A percentile compares a stretch with the other conserved stretches of the same genome.
Evolutionary conservation across 2,329 filamentous ascomycete species (phyloP).

Genomic region (Cercospora beticola): DNA sequence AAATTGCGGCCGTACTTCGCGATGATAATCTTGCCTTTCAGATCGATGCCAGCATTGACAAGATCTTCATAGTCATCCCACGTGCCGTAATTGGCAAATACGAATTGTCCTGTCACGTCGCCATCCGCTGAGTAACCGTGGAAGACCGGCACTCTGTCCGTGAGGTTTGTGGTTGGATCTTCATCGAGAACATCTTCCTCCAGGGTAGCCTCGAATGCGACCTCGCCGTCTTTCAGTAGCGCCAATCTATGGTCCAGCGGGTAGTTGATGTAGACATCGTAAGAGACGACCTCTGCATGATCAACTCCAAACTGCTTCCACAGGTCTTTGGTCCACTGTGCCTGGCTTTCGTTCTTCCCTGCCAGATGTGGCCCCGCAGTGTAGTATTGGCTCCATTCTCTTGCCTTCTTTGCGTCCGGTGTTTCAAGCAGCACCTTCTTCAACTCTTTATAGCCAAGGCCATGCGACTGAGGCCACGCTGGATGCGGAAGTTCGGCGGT

Average conservation of each 20-base stretch:
- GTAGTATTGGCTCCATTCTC: constrained; percentile 53
- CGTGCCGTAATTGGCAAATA: constrained; percentile 90
- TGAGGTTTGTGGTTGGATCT: constrained; percentile 72
- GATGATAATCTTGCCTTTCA: constrained; percentile 83
- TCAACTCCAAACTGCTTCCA: constrained; percentile 52
- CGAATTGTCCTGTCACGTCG: constrained; percentile 83
- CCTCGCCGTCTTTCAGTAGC: constrained; percentile 41
- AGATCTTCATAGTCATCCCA: constrained; percentile 84
- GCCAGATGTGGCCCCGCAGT: constrained; percentile 53
- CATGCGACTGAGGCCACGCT: constrained; percentile 46
- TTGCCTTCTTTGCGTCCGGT: constrained; percentile 53
- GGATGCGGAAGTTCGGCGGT: constrained; percentile 35
- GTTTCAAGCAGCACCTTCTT: constrained; percentile 55
- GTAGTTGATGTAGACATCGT: constrained; percentile 55
- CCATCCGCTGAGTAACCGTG: constrained; percentile 92
- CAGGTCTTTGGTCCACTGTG: constrained; percentile 51
- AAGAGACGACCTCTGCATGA: constrained; percentile 48
- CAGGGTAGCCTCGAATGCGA: constrained; percentile 59
- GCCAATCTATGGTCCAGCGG: constrained; percentile 50
- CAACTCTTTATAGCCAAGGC: constrained; percentile 56
- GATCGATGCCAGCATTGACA: constrained; percentile 67
- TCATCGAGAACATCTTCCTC: constrained; percentile 82
- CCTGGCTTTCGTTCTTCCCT: constrained; percentile 54
- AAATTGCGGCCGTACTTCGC: constrained; percentile 84
- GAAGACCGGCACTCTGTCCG: constrained; percentile 79